Base-by-base conservation (phyloP, 2,329 filamentous ascomycete genomes). In the Alternaria consortialis region DNA sequence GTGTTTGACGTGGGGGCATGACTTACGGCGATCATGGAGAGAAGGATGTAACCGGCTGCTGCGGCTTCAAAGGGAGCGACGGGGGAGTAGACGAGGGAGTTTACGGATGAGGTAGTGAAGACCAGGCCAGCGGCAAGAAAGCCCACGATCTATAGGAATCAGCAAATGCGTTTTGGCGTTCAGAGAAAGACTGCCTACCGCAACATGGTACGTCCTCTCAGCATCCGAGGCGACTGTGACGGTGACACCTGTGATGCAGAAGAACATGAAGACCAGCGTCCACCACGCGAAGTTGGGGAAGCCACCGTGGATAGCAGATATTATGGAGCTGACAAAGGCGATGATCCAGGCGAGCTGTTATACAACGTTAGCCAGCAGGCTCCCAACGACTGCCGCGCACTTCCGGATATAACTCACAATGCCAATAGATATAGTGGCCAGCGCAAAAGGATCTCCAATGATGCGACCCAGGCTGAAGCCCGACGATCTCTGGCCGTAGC, bases 201-300 rank as follows among this genome's bases (percentile, higher is more conserved):
- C 95, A 63, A 97, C 91, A 78, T 96, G 91, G 79, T 98, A 99
- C 17, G 91, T 94, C 72, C 94, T 88, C 61, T 91, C 88, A 6
- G 91, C 88, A 78, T 97, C 91, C 51, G 92, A 93, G 42, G 91
- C 93, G 69, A 97, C 88, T 11, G 96, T 91, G 64, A 94, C 82
- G 46, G 91, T 90, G 55, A 98, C 86, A 53, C 91, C 94, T 32
- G 90, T 73, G 65, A 97, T 95, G 72, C 91, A 85, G 78, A 92
- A 92, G 55, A 98, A 84, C 84, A 91, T 92, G 81, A 93, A 98
- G 60, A 92, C 90, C 58, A 93, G 84, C 1, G 91, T 87, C 91
- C 94, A 99, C 94, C 95, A 99, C 23, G 91, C 89, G 79, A 93
- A 97, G 66, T 93, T 91, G 13, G 93, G 93, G 73, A 93, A 97